Conservation (phyloP, 1,284 basidiomycete genomes). For the Ganoderma lingzhi region DNA sequence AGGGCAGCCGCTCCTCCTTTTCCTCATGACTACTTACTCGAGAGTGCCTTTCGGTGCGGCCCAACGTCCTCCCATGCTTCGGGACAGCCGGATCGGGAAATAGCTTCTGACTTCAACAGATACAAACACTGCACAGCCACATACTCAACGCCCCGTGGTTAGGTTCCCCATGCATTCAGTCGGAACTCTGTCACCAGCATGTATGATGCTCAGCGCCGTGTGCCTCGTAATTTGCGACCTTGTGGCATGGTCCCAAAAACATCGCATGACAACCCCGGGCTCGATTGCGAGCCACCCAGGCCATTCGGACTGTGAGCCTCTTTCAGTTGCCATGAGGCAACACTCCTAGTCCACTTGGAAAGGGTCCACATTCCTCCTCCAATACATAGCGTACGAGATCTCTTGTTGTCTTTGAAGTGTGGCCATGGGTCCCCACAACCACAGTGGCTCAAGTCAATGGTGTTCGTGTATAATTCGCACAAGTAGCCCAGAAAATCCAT, state of each 20-base stretch:
- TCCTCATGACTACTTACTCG: too few species aligned
- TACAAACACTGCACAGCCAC: slow-evolving; percentile 11
- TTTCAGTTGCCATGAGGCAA: too few species aligned
- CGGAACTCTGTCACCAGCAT: background rate
- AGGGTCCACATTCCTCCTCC: background rate
- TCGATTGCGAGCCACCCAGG: background rate
- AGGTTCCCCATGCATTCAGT: background rate
- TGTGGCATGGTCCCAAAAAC: background rate
- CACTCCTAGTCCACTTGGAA: background rate
- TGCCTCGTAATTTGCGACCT: background rate
- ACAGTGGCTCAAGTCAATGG: background rate
- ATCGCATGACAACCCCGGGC: background rate
- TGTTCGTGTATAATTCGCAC: background rate
- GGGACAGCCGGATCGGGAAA: background rate
- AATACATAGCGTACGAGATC: background rate
- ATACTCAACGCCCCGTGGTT: slow-evolving; percentile 6
- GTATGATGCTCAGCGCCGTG: background rate
- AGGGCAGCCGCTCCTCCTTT: background rate
- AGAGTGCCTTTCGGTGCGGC: background rate
- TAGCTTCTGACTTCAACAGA: background rate
- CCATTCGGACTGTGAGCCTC: too few species aligned
- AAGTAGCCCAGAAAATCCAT: background rate
- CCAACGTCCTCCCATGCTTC: too few species aligned
- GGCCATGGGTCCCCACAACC: too few species aligned
- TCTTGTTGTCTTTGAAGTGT: background rate